phyloP scores from a whole-genome alignment of 2,329 filamentous ascomycete genomes.

The Waltergamsia citrina region DNA sequence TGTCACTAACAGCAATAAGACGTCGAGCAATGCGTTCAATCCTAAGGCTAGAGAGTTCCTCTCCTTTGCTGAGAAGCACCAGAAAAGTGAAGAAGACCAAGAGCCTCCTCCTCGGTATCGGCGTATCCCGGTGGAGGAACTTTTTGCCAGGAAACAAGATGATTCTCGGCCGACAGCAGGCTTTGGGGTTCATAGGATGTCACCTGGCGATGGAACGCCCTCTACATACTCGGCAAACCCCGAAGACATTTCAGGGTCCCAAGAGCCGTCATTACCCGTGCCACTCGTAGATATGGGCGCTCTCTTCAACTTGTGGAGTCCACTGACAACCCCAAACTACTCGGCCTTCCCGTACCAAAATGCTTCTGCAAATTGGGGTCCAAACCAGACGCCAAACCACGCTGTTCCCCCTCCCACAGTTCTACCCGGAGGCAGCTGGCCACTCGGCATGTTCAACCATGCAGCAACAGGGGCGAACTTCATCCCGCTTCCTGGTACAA shows the following conservation, averaged over 20 bases:
- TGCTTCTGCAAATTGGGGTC: too few species aligned
- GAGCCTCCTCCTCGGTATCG: not conserved
- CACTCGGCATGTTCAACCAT: not conserved
- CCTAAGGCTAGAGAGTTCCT: slow-evolving; percentile 23
- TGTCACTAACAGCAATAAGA: not conserved
- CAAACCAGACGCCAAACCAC: not conserved
- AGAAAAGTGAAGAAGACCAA: not conserved
- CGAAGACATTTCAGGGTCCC: too few species aligned
- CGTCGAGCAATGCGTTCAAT: slow-evolving; percentile 13
- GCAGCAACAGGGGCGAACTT: not conserved
- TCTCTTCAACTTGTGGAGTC: too few species aligned
- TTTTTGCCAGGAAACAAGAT: slow-evolving; percentile 1
- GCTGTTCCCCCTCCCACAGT: not conserved
- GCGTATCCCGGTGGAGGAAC: slow-evolving; percentile 1
- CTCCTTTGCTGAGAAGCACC: slow-evolving; percentile 10
- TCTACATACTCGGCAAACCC: too few species aligned
- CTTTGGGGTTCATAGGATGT: too few species aligned
- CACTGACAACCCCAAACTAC: too few species aligned
- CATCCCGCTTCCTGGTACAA: not conserved
- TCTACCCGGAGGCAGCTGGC: not conserved
- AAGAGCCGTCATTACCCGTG: too few species aligned
- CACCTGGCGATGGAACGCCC: too few species aligned
- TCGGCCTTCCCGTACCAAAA: too few species aligned
- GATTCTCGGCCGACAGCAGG: not conserved
- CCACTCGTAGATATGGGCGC: too few species aligned